Percentiles rank a stretch among this genome's conserved stretches.
These are phyloP conservation scores for Rhizophlyctis rosea DNA, from an alignment of 192 early-diverging fungal species.

Conservation along the genomic window DNA sequence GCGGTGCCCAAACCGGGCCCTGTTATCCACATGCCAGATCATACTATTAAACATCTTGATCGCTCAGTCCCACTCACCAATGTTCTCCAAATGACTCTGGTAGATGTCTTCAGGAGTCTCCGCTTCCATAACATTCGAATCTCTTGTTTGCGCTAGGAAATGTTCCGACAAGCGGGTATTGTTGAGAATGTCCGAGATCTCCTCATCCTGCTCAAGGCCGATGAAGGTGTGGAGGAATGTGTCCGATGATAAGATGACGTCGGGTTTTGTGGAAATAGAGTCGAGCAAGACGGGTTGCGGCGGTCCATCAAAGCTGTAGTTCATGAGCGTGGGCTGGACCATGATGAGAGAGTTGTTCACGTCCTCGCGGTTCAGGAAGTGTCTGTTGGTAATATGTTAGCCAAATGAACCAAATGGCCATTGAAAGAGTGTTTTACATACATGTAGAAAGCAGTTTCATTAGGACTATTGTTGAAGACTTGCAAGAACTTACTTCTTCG, in stretches of 20 bases:
- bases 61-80: too few relatives aligned
- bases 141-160: constrained; percentile 83
- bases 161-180: constrained; percentile 84
- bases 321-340: constrained; percentile 97
- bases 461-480: constrained; percentile 98
- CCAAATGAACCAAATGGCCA: constrained; percentile 1
- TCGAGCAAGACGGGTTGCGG: constrained; percentile 92
- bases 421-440: constrained; percentile 26
- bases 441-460: constrained; percentile 92
- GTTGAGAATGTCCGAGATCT: constrained; percentile 82
- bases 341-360: constrained; percentile 96
- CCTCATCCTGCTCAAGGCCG: constrained; percentile 92
- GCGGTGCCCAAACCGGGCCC: constrained; percentile 58
- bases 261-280: constrained; percentile 96
- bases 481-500: constrained; percentile 95
- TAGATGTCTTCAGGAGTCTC: constrained; percentile 98
- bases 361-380: constrained; percentile 93
- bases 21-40: constrained; percentile 23
- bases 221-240: constrained; percentile 99
- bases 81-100: constrained; percentile 93
- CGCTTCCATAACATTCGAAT: constrained; percentile 91
- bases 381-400: constrained; percentile 59
- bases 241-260: constrained; percentile 88
- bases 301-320: constrained; percentile 80
- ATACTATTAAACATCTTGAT: too few relatives aligned